Evolutionary conservation across 208 protist species (phyloP).

Genomic region (Leishmania major): DNA sequence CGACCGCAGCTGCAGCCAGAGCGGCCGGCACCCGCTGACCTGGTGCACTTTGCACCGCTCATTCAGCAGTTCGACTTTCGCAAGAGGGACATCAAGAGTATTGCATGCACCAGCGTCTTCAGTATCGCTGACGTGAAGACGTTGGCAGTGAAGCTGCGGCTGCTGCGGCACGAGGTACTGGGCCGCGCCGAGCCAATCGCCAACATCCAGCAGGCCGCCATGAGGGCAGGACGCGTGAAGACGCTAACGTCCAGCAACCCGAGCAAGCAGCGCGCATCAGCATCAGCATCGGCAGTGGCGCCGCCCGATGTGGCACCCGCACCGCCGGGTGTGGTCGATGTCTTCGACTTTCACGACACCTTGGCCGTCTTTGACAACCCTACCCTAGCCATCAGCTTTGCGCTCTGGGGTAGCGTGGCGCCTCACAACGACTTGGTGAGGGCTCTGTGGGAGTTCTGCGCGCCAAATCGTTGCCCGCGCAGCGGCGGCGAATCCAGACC

Average conservation of each 20-base stretch:
- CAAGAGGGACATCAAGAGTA: constrained; percentile 52
- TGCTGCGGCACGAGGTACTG: constrained; percentile 33
- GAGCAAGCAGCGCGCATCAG: not conserved
- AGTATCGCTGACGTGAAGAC: constrained; percentile 30
- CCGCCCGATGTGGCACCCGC: not conserved
- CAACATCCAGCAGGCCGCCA: constrained; percentile 12
- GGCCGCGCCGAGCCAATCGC: constrained; percentile 24
- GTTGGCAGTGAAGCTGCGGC: constrained; percentile 29
- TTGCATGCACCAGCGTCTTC: constrained; percentile 39
- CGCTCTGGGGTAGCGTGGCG: constrained; percentile 55
- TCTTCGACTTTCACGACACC: constrained; percentile 43
- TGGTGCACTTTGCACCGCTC: constrained; percentile 36
- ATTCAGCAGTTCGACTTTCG: constrained; percentile 52
- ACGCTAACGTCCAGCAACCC: not conserved
- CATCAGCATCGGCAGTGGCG: too few relatives aligned
- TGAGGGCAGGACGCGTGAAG: constrained; percentile 19
- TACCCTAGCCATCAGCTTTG: constrained; percentile 53
- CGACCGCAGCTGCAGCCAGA: not conserved
- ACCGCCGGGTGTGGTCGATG: constrained; percentile 12
- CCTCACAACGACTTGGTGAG: constrained; percentile 61
- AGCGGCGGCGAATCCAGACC: not conserved
- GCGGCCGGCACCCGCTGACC: not conserved
- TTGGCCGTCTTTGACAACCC: constrained; percentile 54
- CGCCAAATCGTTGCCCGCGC: not conserved
- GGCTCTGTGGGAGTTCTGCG: constrained; percentile 36